These are phyloP conservation scores for Gaultheria prostrata DNA, from an alignment of 148 eudicot species.

Conservation along the genomic window DNA sequence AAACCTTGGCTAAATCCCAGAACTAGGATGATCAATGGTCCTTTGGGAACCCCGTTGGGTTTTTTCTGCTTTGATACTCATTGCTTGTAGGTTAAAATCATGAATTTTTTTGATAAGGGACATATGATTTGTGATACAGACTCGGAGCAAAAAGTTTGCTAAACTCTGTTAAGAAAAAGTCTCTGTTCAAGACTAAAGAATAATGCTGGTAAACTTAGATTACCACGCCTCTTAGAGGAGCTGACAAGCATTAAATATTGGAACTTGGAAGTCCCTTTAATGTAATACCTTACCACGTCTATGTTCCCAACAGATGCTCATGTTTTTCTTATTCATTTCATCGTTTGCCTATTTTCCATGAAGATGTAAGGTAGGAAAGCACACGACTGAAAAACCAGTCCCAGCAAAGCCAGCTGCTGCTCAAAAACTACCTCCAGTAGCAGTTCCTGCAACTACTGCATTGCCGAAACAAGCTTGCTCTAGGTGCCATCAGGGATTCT, in stretches of 20 bases:
- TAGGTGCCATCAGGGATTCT: conserved; percentile 93
- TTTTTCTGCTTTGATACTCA: not conserved
- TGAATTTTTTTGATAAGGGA: not conserved
- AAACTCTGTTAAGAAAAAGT: not conserved
- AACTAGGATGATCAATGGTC: not conserved
- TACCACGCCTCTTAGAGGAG: not conserved
- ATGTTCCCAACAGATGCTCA: not conserved
- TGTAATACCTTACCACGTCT: not conserved
- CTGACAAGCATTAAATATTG: not conserved
- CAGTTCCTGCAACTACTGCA: conserved; percentile 33
- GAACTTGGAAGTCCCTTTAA: not conserved
- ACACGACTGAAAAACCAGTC: conserved; percentile 89
- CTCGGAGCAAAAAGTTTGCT: not conserved
- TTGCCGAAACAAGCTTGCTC: conserved; percentile 65
- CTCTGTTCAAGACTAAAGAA: not conserved
- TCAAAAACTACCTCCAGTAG: conserved; percentile 33
- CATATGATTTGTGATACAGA: not conserved
- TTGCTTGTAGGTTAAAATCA: not conserved
- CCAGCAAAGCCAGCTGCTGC: conserved; percentile 42
- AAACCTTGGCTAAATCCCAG: not conserved
- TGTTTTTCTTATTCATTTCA: conserved; percentile 11
- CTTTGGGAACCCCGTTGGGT: not conserved
- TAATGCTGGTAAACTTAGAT: not conserved
- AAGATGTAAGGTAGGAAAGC: conserved; percentile 85
- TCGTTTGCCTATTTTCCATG: conserved; percentile 12